These are phyloP conservation scores for Populus hybrid DNA, from an alignment of 441 rosid species.

Conservation along the genomic window DNA sequence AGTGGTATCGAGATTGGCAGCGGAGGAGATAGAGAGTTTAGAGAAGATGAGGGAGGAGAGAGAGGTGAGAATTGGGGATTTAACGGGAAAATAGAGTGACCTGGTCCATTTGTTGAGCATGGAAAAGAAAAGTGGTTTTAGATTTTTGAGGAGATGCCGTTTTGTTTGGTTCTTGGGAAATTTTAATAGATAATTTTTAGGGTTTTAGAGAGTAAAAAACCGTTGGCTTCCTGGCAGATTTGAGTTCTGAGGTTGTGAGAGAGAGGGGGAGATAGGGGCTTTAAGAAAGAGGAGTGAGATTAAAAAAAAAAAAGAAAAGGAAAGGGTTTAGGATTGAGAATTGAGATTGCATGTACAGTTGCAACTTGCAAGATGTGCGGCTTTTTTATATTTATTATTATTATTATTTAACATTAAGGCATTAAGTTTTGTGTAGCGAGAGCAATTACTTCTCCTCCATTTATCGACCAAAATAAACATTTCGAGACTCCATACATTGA, in stretches of 20 bases:
- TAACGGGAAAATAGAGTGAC: slow-evolving; percentile 26
- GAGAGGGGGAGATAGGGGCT: neutral
- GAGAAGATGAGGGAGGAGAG: slow-evolving; percentile 32
- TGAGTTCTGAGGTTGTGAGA: neutral
- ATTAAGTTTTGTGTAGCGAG: too few species aligned
- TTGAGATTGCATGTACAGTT: too few species aligned
- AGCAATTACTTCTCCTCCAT: too few species aligned
- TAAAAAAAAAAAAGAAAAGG: too few species aligned
- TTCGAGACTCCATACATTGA: too few species aligned
- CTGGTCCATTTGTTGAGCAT: slow-evolving; percentile 51
- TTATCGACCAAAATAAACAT: too few species aligned
- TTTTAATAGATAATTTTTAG: neutral
- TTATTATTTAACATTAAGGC: neutral
- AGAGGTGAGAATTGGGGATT: slow-evolving; percentile 27
- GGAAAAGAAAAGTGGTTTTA: slow-evolving; percentile 13
- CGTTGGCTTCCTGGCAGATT: slow-evolving; percentile 10
- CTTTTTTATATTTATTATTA: too few species aligned
- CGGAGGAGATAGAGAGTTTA: slow-evolving; percentile 39
- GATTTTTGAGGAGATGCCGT: slow-evolving; percentile 6
- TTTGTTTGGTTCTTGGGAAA: slow-evolving; percentile 14
- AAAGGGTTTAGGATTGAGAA: too few species aligned
- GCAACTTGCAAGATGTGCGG: too few species aligned
- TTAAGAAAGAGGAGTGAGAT: neutral
- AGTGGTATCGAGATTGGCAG: slow-evolving; percentile 25
- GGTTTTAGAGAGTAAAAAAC: slow-evolving; percentile 1